A percentile compares a stretch with the other conserved stretches of the same genome.
Conservation (phyloP, 192 early-diverging fungal species). For the Coemansia sp. region DNA sequence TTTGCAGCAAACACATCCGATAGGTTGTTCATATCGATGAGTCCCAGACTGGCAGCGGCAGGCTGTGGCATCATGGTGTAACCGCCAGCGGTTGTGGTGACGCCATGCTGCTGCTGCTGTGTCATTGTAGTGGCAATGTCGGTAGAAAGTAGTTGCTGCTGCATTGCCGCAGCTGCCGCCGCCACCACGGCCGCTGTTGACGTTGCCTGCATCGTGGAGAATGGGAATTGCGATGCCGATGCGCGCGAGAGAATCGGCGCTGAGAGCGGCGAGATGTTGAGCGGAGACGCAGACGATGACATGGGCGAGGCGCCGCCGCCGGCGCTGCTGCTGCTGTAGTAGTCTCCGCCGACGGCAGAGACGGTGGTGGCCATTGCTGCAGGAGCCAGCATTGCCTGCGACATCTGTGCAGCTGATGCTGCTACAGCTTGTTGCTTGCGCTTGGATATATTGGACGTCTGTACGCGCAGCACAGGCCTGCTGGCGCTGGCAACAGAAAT, state of each 20-base stretch:
- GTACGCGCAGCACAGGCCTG: conserved; percentile 46
- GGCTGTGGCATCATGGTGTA: conserved; percentile 7
- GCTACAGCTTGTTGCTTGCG: neutral
- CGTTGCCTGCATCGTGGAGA: conserved; percentile 4
- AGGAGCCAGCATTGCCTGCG: neutral
- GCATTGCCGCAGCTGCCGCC: conserved; percentile 1
- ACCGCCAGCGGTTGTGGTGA: conserved; percentile 7
- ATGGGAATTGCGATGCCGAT: conserved; percentile 27
- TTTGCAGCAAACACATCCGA: conserved; percentile 33
- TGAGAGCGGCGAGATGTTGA: conserved; percentile 43
- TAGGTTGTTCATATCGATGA: conserved; percentile 43
- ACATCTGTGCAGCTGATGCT: neutral
- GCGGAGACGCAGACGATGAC: conserved; percentile 30
- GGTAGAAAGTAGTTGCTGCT: conserved; percentile 5
- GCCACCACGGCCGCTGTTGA: neutral
- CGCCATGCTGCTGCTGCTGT: conserved; percentile 4
- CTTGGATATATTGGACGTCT: conserved; percentile 14
- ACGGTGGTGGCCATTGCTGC: neutral
- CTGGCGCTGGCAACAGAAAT: conserved; percentile 10
- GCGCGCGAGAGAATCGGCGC: conserved; percentile 33
- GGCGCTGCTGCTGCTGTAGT: conserved; percentile 1
- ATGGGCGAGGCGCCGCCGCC: neutral
- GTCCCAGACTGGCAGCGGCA: conserved; percentile 11
- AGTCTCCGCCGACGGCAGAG: conserved; percentile 1
- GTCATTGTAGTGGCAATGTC: neutral